Percentiles rank a stretch among this genome's conserved stretches.
phyloP scores from a whole-genome alignment of 1,284 basidiomycete species.

The Nidula niveotomentosa region DNA sequence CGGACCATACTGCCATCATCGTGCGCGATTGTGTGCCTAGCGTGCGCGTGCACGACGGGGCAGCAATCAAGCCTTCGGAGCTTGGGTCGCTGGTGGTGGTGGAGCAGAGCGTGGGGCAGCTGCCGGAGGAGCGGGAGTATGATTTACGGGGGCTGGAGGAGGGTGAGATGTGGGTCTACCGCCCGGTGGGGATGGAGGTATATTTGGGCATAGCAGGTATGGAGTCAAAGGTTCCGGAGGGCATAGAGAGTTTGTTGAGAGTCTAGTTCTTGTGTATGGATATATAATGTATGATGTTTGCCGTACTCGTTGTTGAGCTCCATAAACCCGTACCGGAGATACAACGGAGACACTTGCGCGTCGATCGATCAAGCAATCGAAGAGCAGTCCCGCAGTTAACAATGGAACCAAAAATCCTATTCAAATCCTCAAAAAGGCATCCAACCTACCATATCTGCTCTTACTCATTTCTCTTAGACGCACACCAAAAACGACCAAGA shows the following conservation, averaged over 20 bases:
- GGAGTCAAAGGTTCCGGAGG: slow-evolving; percentile 14
- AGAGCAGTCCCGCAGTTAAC: too few relatives aligned
- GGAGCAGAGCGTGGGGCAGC: slow-evolving; percentile 26
- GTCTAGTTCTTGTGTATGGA: too few relatives aligned
- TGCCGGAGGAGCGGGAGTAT: slow-evolving; percentile 22
- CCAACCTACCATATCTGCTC: too few relatives aligned
- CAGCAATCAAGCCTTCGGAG: slow-evolving; percentile 20
- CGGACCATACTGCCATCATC: slow-evolving; percentile 38
- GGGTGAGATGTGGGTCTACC: slow-evolving; percentile 31
- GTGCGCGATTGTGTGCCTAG: slow-evolving; percentile 22
- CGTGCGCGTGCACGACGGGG: slow-evolving; percentile 16
- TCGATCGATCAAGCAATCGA: too few relatives aligned
- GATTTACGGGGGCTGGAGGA: slow-evolving; percentile 24
- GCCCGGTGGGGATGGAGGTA: slow-evolving; percentile 23
- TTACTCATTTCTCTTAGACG: too few relatives aligned
- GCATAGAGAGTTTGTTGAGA: slow-evolving; percentile 6
- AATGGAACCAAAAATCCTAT: too few relatives aligned
- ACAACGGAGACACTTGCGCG: too few relatives aligned
- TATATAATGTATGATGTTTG: too few relatives aligned
- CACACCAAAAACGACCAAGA: too few relatives aligned
- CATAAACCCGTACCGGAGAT: too few relatives aligned
- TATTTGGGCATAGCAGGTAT: slow-evolving; percentile 24
- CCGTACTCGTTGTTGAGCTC: too few relatives aligned
- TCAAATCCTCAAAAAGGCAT: too few relatives aligned
- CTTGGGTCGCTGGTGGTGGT: slow-evolving; percentile 24